Base-by-base conservation (phyloP, 1,284 basidiomycete species). In the Apiotrichum akiyoshidainum region DNA sequence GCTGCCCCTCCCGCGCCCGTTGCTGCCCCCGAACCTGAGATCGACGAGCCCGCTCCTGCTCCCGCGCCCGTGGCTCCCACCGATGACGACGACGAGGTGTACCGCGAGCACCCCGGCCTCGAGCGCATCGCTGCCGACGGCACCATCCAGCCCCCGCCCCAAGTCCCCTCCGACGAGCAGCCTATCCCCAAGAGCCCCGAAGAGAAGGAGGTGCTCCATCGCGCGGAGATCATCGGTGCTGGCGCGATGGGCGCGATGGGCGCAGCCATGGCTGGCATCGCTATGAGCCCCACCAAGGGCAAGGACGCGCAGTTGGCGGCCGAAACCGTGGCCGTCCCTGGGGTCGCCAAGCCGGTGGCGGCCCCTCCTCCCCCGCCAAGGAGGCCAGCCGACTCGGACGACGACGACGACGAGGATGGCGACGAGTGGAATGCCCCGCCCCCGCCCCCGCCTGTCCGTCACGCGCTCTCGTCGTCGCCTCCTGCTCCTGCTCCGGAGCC, bases 231-330 rank as follows among this genome's bases (percentile, higher is more conserved):
- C 34, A 54, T 60, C 5, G 77, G 72, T 5, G 41, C 49, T 13
- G 70, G 73, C 4, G 46, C 51, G 0, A 58, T 57, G 7, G 77
- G 75, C 14, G 64, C 68, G 0, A 66, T 69, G 34, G 77, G 77
- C 9, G 77, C 75, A 1, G 54, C 56, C 26, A 68, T 66, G 1
- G 74, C 73, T 22, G 77, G 77, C 2, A 77, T 78, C 21, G 72
- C 77, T 7, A 49, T 76, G n/a, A 58, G 60, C 0, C 64, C 68
- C 31, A 54, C 58, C 16, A 17, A 21, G 14, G 21, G 11, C 37
- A 37, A 37, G 37, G 37, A 37, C 11, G 37, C 37, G 10, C 37
- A 37, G 5, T 2, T 10, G 2, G 37, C 11, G 37, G 11, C 37
- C 12, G 37, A 37, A 37, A 10, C 11, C 12, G 37, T 6, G 37